Evolutionary conservation across 148 eudicot species (phyloP), one percentile per base, ranked within the genome.

Genomic region (Vaccinium vitisidaea): DNA sequence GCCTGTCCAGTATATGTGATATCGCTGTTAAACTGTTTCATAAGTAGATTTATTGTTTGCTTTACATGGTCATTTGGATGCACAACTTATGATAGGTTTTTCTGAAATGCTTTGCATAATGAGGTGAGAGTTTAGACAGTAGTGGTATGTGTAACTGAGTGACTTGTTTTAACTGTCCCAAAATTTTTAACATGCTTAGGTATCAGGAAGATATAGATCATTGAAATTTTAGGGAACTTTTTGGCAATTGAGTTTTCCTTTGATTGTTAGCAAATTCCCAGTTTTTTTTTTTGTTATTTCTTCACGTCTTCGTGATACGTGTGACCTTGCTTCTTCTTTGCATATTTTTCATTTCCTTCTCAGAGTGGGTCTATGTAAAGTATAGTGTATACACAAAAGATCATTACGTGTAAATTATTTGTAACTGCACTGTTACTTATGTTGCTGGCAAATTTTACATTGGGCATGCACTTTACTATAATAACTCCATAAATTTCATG

Each of bases 241-340:
- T 82, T 27, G 18, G 48, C 27, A 4, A 27, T 82, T 69, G 77
- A 69, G 15, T 30, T 7, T 65, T 43, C 18, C 58, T n/a, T 46
- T 59, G 83, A 81, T 81, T 43, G 71, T 52, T 25, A 36, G 69
- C 46, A 54, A 18, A 27, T 53, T 79, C 18, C 65, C 81, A 12
- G 16, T 79, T 18, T 43, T 75, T n/a, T 52, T 63, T 14, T 32
- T n/a, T 2, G 13, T 32, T 32, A 32, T 7, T 71, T 12, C 75
- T 9, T 61, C n/a, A 19, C 36, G 25, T 65, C 25, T 65, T 25
- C 6, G 21, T 3, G 10, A 21, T 61, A 25, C 71, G 0, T 61
- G 27, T 63, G 10, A n/a, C 69, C 71, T 25, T 23, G 32, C 71
- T 25, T 23, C 71, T 65, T 30, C 71, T 23, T 25, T 65, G 32